These are phyloP conservation scores for Didymellaceae sp. DNA, from an alignment of 2,329 filamentous ascomycete species.

Conservation along the genomic window DNA sequence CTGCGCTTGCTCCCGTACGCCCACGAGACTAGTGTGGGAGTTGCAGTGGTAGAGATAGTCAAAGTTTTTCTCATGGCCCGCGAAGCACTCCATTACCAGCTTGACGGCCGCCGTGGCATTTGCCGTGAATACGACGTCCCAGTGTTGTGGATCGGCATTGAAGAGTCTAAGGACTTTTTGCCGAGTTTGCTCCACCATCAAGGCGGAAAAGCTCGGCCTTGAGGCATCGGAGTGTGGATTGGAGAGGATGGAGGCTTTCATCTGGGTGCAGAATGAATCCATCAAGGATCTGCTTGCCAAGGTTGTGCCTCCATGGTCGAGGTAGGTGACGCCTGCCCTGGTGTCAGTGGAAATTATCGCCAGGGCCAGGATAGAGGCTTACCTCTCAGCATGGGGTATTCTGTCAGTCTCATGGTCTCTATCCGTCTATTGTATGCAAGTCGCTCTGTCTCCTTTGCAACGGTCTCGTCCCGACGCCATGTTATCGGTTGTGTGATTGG, in stretches of 20 bases:
- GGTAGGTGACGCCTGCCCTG: slow-evolving; percentile 53
- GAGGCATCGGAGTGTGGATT: slow-evolving; percentile 71
- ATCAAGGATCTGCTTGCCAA: slow-evolving; percentile 61
- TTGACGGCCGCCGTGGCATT: slow-evolving; percentile 93
- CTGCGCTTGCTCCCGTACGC: slow-evolving; percentile 72
- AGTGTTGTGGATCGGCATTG: slow-evolving; percentile 77
- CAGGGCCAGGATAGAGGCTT: not conserved
- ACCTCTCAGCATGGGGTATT: slow-evolving; percentile 40
- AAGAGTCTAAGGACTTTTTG: slow-evolving; percentile 69
- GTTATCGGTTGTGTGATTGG: not conserved
- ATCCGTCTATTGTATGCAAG: slow-evolving; percentile 22
- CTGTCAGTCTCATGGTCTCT: slow-evolving; percentile 20
- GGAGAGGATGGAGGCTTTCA: slow-evolving; percentile 66
- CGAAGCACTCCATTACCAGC: slow-evolving; percentile 77
- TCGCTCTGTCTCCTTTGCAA: slow-evolving; percentile 1
- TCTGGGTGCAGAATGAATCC: slow-evolving; percentile 61
- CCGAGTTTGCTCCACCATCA: slow-evolving; percentile 60
- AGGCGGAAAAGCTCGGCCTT: slow-evolving; percentile 63
- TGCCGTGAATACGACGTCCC: slow-evolving; percentile 89
- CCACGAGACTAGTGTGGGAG: slow-evolving; percentile 85
- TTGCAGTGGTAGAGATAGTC: slow-evolving; percentile 82
- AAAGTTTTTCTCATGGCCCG: slow-evolving; percentile 70
- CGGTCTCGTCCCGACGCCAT: not conserved
- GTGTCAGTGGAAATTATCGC: not conserved
- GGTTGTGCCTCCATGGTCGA: slow-evolving; percentile 63